Evolutionary conservation across 192 early-diverging fungal species (phyloP).

Genomic region (Gonapodya sp.): DNA sequence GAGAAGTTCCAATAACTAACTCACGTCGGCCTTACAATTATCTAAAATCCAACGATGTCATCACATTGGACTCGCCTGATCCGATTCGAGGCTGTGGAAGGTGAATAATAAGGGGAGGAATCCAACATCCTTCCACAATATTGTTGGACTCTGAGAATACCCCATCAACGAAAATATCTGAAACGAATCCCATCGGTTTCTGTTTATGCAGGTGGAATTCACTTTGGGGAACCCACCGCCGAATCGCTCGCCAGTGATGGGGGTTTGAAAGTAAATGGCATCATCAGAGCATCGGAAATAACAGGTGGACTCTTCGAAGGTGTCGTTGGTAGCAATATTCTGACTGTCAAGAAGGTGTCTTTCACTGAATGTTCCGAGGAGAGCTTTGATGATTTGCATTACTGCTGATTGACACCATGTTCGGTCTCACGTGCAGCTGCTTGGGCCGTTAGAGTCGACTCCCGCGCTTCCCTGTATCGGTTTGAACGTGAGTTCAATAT

Average conservation of each 20-base stretch:
- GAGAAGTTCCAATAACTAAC: too few species aligned
- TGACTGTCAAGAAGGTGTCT: background rate
- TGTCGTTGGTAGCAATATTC: background rate
- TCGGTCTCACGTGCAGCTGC: too few species aligned
- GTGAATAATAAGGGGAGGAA: too few species aligned
- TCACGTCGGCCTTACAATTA: too few species aligned
- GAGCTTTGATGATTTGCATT: too few species aligned
- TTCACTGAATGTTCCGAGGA: too few species aligned
- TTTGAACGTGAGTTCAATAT: too few species aligned
- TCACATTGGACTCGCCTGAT: background rate
- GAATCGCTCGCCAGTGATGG: background rate
- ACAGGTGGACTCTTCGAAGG: background rate
- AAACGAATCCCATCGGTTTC: background rate
- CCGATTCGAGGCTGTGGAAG: background rate
- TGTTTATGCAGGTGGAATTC: background rate
- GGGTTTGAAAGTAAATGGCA: background rate
- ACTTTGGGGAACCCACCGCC: background rate
- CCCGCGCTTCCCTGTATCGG: background rate
- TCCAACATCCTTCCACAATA: too few species aligned
- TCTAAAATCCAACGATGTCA: too few species aligned
- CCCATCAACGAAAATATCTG: too few species aligned
- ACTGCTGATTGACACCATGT: too few species aligned
- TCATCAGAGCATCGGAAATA: background rate
- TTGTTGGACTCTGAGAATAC: too few species aligned
- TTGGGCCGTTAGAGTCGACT: background rate